Percentiles rank a stretch among this genome's conserved stretches.
phyloP scores from a whole-genome alignment of 2,329 filamentous ascomycete genomes.

The Bisporella sp. region DNA sequence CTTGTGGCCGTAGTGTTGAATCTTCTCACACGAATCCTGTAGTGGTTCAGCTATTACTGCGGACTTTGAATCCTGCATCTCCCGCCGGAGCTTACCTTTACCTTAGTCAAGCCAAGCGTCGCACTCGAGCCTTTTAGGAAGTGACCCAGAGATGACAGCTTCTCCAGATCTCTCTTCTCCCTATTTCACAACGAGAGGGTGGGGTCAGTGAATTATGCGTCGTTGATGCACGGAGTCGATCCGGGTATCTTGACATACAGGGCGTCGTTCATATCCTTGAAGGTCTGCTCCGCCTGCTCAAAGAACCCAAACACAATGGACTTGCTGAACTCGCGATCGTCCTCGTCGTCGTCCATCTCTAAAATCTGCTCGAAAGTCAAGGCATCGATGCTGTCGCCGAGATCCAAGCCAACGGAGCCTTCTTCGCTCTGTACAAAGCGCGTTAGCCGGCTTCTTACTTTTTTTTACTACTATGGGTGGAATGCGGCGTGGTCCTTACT shows the following conservation, averaged over 20 bases:
- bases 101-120: slow-evolving; percentile 82
- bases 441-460: neutral
- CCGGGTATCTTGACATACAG: slow-evolving; percentile 55
- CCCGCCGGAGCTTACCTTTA: slow-evolving; percentile 59
- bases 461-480: neutral
- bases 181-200: slow-evolving; percentile 36
- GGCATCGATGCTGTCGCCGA: slow-evolving; percentile 71
- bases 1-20: slow-evolving; percentile 82
- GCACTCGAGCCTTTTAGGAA: slow-evolving; percentile 97
- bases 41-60: neutral
- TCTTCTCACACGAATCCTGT: slow-evolving; percentile 67
- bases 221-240: no score
- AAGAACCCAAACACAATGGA: slow-evolving; percentile 91
- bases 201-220: neutral
- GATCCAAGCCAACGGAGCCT: slow-evolving; percentile 37
- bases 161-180: slow-evolving; percentile 57
- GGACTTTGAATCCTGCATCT: no score
- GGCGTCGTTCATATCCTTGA: slow-evolving; percentile 72
- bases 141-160: slow-evolving; percentile 80
- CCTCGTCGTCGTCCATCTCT: slow-evolving; percentile 93
- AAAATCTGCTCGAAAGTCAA: slow-evolving; percentile 89
- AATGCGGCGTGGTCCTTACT: neutral
- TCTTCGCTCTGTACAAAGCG: slow-evolving; percentile 24
- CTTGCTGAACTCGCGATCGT: slow-evolving; percentile 78
- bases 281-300: slow-evolving; percentile 81